These are phyloP conservation scores for Ophioceras dolichostomum DNA, from an alignment of 2,329 filamentous ascomycete species.

Conservation along the genomic window DNA sequence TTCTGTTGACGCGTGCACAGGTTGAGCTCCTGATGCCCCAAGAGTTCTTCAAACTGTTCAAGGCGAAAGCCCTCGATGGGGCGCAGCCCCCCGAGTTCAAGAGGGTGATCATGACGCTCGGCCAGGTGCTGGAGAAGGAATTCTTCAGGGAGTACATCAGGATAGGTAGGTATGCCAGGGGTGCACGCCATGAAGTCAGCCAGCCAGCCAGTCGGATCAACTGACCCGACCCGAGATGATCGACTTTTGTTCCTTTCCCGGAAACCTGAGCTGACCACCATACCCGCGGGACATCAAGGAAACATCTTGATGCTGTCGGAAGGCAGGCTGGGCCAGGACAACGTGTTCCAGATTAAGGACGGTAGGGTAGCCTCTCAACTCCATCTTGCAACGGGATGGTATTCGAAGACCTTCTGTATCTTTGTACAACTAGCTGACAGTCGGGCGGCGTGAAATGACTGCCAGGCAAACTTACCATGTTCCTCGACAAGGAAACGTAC, in stretches of 20 bases:
- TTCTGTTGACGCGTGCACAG: too few species aligned
- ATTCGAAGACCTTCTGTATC: too few species aligned
- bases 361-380: too few species aligned
- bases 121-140: constrained; percentile 55
- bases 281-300: constrained; percentile 31
- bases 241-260: neutral
- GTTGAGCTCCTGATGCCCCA: constrained; percentile 63
- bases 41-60: constrained; percentile 42
- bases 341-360: constrained; percentile 57
- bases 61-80: constrained; percentile 32
- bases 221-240: neutral
- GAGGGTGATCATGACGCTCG: constrained; percentile 59
- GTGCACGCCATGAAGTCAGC: too few species aligned
- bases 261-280: neutral
- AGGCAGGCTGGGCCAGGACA: constrained; percentile 57
- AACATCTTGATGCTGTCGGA: constrained; percentile 76
- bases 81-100: constrained; percentile 39
- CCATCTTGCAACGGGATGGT: too few species aligned
- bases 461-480: constrained; percentile 58
- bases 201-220: too few species aligned
- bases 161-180: constrained; percentile 37
- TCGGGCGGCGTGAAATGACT: too few species aligned
- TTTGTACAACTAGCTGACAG: too few species aligned
- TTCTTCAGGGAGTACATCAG: constrained; percentile 86
- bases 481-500: constrained; percentile 70